Evolutionary conservation across 148 eudicot genomes (phyloP), one percentile per base, ranked within the genome.

Genomic region (Simmondsia chinensis): DNA sequence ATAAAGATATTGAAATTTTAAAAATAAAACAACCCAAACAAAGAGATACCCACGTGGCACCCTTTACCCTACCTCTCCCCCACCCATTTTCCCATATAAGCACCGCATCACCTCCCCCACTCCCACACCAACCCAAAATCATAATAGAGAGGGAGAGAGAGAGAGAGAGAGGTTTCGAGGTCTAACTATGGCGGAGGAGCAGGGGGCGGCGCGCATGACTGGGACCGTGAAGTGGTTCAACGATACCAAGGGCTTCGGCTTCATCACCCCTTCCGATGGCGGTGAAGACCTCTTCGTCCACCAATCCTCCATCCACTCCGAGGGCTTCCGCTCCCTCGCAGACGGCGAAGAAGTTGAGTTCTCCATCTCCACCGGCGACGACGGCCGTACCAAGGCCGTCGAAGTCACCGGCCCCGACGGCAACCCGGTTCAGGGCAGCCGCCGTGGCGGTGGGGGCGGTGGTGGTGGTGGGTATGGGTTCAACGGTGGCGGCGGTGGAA

Each of bases 181-280:
- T 48, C 10, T 20, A 20, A 28, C 0, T 9, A 15, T 4, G 24
- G 62, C 62, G 69, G 64, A 25, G 16, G 57, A 62, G 13, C 61
- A 57, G 6, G 57, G 60, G 1, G 42, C 13, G 8, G 36, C 13
- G 9, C 56, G 75, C 49, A 4, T 48, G 50, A 68, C 43, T 33
- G 82, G 77, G 4, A 24, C 30, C 3, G 82, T 76, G 14, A 76
- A 76, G 63, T 76, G 82, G 82, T 76, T 76, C 51, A 76, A 64
- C 37, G 77, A 67, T 45, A 49, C 49, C 14, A 76, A 76, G 58
- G 82, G 82, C 0, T 76, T 68, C 6, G 82, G 82, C 0, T 76
- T 76, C 64, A 76, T 76, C 21, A 72, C 82, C 8, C 82, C 82
- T 0, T 26, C 53, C 29, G 66, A 76, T 20, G 82, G 77, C n/a